Conservation (phyloP, 148 eudicot genomes). For the Persicaria maculosa region DNA sequence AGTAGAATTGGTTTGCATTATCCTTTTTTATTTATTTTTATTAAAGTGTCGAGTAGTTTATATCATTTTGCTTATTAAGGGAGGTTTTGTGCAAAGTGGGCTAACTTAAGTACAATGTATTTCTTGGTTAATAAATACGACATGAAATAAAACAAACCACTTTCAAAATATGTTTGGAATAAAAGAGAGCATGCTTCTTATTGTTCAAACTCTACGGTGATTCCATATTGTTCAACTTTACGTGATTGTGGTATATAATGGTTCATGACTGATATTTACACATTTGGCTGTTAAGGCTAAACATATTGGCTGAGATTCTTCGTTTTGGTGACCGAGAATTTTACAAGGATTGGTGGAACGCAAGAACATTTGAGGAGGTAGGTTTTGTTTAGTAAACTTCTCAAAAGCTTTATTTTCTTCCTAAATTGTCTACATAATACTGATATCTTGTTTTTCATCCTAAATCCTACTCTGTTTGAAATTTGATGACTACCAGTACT, state of each 20-base stretch:
- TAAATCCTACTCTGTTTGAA: not conserved
- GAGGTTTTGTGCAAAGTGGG: no score
- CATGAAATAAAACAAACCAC: not conserved
- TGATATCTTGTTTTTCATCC: slow-evolving; percentile 16
- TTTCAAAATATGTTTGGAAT: not conserved
- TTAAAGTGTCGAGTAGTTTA: no score
- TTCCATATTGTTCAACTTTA: not conserved
- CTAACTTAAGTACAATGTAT: no score
- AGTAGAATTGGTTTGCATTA: not conserved
- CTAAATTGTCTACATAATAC: slow-evolving; percentile 19
- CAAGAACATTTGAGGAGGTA: slow-evolving; percentile 95
- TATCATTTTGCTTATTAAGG: no score
- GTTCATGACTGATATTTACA: not conserved
- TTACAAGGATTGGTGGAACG: slow-evolving; percentile 99
- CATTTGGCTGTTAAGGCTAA: slow-evolving; percentile 43
- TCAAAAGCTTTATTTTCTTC: slow-evolving; percentile 2
- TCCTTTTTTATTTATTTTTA: no score
- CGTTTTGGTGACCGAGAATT: slow-evolving; percentile 97
- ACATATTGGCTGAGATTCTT: slow-evolving; percentile 92
- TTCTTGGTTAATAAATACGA: no score
- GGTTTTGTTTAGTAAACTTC: slow-evolving; percentile 10
- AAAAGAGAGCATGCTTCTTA: not conserved
- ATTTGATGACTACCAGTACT: slow-evolving; percentile 58
- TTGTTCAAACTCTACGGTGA: not conserved
- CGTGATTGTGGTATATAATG: not conserved